A percentile compares a stretch with the other conserved stretches of the same genome.
Evolutionary conservation across 306 rosid genomes (phyloP).

Genomic region (Fagus sylvatica): DNA sequence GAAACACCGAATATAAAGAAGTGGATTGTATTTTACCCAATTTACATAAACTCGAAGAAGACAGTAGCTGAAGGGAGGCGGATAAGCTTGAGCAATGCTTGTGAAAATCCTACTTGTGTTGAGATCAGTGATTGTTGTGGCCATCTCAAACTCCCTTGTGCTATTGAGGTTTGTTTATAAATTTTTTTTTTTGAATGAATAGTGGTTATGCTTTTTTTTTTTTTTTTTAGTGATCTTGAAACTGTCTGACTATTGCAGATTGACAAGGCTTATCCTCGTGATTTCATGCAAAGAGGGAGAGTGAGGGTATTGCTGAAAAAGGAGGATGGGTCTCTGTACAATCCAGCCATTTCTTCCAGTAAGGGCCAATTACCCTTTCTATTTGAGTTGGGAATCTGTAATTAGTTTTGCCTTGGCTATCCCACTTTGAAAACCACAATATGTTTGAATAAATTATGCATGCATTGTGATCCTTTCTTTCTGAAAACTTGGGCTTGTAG

Average conservation of each 20-base stretch:
- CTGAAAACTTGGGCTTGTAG: neutral
- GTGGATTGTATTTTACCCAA: conserved; percentile 79
- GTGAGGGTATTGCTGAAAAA: conserved; percentile 75
- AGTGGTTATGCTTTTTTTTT: neutral
- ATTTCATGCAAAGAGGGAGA: conserved; percentile 89
- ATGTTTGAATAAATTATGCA: neutral
- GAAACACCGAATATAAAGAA: conserved; percentile 60
- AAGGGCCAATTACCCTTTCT: conserved; percentile 25
- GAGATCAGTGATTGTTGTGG: conserved; percentile 86
- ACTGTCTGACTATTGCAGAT: conserved; percentile 41
- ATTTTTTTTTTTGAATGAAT: neutral
- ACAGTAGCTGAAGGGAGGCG: conserved; percentile 87
- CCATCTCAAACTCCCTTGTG: conserved; percentile 67
- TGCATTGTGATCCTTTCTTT: neutral
- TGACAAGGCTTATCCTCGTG: conserved; percentile 89
- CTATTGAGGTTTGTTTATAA: conserved; percentile 62
- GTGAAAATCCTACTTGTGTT: conserved; percentile 80
- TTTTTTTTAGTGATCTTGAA: neutral
- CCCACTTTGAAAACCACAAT: neutral
- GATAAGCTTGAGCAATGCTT: conserved; percentile 60
- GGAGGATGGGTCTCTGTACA: conserved; percentile 72
- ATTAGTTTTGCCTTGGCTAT: neutral
- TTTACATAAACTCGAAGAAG: conserved; percentile 83
- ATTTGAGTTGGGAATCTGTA: neutral
- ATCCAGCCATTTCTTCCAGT: conserved; percentile 69